Evolutionary conservation across 1,284 basidiomycete genomes (phyloP).

Genomic region (Cutaneotrichosporon dermatis): DNA sequence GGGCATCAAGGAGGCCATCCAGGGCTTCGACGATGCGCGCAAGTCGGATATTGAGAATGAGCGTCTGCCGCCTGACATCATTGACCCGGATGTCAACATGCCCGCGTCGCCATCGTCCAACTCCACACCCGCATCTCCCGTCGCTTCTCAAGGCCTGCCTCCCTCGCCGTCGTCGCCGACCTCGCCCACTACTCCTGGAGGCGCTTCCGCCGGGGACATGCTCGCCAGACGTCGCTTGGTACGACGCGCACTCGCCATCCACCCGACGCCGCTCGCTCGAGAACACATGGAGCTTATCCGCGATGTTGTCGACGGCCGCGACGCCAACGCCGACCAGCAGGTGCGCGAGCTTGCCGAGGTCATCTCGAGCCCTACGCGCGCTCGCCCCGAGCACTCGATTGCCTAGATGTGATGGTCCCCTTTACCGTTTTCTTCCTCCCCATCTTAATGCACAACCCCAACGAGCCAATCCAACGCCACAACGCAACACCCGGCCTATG

Average conservation of each 20-base stretch:
- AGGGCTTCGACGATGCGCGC: conserved; percentile 93
- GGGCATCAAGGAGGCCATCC: conserved; percentile 93
- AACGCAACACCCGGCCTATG: not conserved
- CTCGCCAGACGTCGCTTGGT: conserved; percentile 81
- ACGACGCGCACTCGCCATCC: conserved; percentile 96
- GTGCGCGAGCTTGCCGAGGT: conserved; percentile 48
- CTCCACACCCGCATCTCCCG: conserved; percentile 28
- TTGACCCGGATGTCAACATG: conserved; percentile 60
- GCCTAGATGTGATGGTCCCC: conserved; percentile 8
- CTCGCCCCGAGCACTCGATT: conserved; percentile 17
- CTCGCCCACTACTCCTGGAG: conserved; percentile 29
- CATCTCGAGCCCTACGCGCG: conserved; percentile 41
- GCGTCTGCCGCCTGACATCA: conserved; percentile 87
- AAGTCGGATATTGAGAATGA: conserved; percentile 99
- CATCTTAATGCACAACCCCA: not conserved
- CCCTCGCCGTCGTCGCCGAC: conserved; percentile 42
- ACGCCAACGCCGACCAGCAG: conserved; percentile 43
- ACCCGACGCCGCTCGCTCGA: conserved; percentile 88
- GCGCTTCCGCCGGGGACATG: conserved; percentile 59
- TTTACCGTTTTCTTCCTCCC: not conserved
- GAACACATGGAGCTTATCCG: conserved; percentile 95
- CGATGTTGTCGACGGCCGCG: conserved; percentile 72
- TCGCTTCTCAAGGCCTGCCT: conserved; percentile 8
- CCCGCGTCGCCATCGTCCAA: conserved; percentile 53
- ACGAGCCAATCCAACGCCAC: not conserved